Evolutionary conservation across 1,284 basidiomycete genomes (phyloP), one percentile per base, ranked within the genome.

Genomic region (Rhodotorula sp.): DNA sequence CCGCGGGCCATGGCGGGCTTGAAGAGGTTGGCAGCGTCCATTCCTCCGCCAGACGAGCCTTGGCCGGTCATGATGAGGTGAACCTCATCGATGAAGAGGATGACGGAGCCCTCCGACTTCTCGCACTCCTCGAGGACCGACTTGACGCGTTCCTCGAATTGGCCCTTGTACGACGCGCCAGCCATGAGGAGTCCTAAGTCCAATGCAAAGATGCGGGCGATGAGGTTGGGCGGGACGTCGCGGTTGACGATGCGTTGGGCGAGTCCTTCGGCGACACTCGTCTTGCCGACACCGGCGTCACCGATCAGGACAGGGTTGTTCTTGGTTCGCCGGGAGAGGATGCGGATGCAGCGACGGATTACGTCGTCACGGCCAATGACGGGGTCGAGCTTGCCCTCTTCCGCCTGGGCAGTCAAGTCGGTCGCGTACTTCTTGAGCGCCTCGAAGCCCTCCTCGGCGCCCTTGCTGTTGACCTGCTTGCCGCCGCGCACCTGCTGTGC

Each of bases 61-160:
- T 87, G 84, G 20, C 91, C 90, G 13, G 91, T 88, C 90, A 94
- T 93, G 81, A 96, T 89, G 53, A 94, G 86, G 78, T 95, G 92
- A 77, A 81, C 83, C 79, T 98, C 95, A 78, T 99, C 94, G 76
- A 98, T 89, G 83, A 98, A 98, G 50, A 99, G 86, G 74, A 98
- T 93, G 77, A 97, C 87, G 9, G 28, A 24, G 87, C 65, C 93
- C 88, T 0, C 88, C 7, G 91, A 87, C 81, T 96, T 94, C 81
- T 98, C 95, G 71, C 98, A 89, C 81, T 99, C 96, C 80, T 80
- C 87, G 61, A 98, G 83, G 68, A 98, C 92, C 20, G 89, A 84
- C 82, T 97, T 98, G 81, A 98, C 88, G 59, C 95, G 89, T 80
- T 99, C 95, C 81, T 99, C 95, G 81, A 94, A 99, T 82, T 98